Evolutionary conservation across 2,329 filamentous ascomycete genomes (phyloP).

Genomic region (Clarireedia sp.): DNA sequence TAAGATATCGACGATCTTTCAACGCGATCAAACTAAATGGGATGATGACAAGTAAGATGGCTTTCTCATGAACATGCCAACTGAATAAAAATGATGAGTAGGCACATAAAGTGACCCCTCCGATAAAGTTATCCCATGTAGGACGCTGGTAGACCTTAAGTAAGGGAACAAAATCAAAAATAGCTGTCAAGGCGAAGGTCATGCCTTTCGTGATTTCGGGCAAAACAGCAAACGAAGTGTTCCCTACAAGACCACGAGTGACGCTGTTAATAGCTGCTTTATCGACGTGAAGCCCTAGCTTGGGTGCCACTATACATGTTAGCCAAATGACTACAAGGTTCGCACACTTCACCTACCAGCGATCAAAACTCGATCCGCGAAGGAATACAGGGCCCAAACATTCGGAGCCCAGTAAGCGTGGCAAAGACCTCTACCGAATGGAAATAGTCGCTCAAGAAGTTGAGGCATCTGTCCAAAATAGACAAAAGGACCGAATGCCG

Average conservation of each 20-base stretch:
- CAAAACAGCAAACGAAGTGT: conserved; percentile 87
- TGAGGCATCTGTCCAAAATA: conserved; percentile 77
- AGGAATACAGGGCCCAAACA: conserved; percentile 94
- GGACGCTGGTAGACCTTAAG: conserved; percentile 74
- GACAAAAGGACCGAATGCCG: conserved; percentile 86
- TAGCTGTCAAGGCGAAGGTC: conserved; percentile 75
- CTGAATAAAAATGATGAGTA: conserved; percentile 97
- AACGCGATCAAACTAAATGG: conserved; percentile 91
- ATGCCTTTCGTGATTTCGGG: conserved; percentile 73
- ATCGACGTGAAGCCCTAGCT: conserved; percentile 66
- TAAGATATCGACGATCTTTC: conserved; percentile 80
- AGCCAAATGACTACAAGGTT: background rate
- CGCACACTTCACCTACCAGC: conserved; percentile 44
- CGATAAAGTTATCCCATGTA: conserved; percentile 83
- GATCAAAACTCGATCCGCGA: conserved; percentile 76
- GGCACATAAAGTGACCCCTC: conserved; percentile 82
- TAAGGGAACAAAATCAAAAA: conserved; percentile 73
- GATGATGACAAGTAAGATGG: conserved; percentile 86
- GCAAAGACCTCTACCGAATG: conserved; percentile 86
- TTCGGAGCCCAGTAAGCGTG: conserved; percentile 99
- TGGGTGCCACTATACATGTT: conserved; percentile 62
- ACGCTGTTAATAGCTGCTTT: conserved; percentile 74
- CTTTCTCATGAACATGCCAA: conserved; percentile 98
- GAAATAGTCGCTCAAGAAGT: conserved; percentile 77
- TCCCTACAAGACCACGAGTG: conserved; percentile 85